Percentiles rank a stretch among this genome's conserved stretches.
phyloP scores from a whole-genome alignment of 306 rosid species.

The Aeschynomene evenia region DNA sequence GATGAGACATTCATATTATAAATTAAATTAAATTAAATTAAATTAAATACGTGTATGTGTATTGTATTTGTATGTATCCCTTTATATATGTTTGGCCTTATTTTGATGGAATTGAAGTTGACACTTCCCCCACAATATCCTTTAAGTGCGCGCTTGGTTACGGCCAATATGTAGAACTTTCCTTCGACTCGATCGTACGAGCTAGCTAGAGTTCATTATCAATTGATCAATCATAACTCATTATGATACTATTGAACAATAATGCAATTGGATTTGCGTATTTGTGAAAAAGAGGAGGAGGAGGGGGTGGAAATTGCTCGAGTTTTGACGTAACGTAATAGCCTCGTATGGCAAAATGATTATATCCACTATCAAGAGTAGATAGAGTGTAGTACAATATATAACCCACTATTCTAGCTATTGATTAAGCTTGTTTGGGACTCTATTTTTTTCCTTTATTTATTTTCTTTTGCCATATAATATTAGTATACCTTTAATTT shows the following conservation, averaged over 20 bases:
- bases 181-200: not conserved
- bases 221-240: not conserved
- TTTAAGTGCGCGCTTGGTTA: no score
- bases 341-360: not conserved
- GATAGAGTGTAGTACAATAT: not conserved
- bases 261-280: not conserved
- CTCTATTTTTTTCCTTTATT: not conserved
- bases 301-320: not conserved
- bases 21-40: no score
- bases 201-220: not conserved
- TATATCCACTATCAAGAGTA: not conserved
- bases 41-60: no score
- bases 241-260: not conserved
- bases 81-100: not conserved
- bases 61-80: not conserved
- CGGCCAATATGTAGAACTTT: no score
- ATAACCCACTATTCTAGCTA: not conserved
- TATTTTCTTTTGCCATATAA: not conserved
- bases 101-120: not conserved
- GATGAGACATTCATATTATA: no score
- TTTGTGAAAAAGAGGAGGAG: no score
- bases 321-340: slow-evolving; percentile 16
- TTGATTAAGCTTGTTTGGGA: not conserved
- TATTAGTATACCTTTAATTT: not conserved
- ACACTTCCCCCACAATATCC: not conserved